phyloP scores from a whole-genome alignment of 768 basidiomycete species.

The Erythrobasidium yunnanense region DNA sequence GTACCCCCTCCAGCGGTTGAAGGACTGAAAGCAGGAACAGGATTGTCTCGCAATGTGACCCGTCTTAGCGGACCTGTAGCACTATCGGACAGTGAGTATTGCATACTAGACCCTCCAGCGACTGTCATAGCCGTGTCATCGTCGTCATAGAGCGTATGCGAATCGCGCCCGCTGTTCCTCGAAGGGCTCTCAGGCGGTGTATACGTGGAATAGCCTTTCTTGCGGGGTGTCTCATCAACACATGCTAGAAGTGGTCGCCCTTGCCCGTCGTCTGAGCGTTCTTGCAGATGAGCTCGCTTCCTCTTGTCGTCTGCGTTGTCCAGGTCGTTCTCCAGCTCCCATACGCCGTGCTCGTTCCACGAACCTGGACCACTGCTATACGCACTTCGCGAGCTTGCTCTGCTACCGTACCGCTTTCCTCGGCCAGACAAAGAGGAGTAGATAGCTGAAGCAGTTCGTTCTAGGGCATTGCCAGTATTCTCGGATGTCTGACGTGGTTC shows the following conservation, averaged over 20 bases:
- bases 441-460: background rate
- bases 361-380: background rate
- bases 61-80: background rate
- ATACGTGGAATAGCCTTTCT: slow-evolving; percentile 6
- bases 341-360: slow-evolving; percentile 21
- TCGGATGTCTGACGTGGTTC: background rate
- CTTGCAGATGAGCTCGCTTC: background rate
- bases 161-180: background rate
- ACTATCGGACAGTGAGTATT: background rate
- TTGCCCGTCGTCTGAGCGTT: background rate
- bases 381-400: background rate
- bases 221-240: slow-evolving; percentile 10
- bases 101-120: background rate
- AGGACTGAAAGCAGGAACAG: slow-evolving; percentile 5
- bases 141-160: background rate
- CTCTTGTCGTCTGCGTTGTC: background rate
- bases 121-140: background rate
- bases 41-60: slow-evolving; percentile 6
- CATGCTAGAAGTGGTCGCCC: background rate
- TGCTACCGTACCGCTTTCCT: slow-evolving; percentile 6
- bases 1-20: background rate
- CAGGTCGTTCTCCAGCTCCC: background rate
- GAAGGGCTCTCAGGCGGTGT: slow-evolving; percentile 4
- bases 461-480: background rate
- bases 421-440: slow-evolving; percentile 18